A percentile compares a stretch with the other conserved stretches of the same genome.
These are phyloP conservation scores for Yarrowia divulgata DNA, from an alignment of 805 yeast genomes.

Conservation along the genomic window DNA sequence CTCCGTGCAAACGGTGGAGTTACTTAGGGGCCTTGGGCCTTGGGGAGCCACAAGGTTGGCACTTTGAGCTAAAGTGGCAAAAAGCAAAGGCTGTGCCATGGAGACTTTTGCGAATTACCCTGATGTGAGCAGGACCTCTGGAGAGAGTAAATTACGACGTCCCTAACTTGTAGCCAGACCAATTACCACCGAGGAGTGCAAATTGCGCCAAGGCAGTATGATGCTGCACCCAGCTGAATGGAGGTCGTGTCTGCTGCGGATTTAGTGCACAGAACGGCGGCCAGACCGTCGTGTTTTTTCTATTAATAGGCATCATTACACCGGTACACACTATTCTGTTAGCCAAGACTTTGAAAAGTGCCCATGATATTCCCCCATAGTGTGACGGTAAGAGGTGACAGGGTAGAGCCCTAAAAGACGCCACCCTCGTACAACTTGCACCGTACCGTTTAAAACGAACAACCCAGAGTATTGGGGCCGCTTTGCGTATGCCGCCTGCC, in stretches of 20 bases:
- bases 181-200: not conserved
- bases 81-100: not conserved
- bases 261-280: conserved; percentile 10
- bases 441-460: not conserved
- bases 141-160: not conserved
- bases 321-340: too few relatives aligned
- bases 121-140: too few relatives aligned
- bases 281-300: not conserved
- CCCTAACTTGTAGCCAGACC: not conserved
- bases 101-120: not conserved
- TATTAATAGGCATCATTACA: not conserved
- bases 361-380: not conserved
- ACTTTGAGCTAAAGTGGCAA: not conserved
- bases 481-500: conserved; percentile 9
- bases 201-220: conserved; percentile 12
- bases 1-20: not conserved
- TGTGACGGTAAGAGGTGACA: not conserved
- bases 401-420: not conserved
- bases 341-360: not conserved
- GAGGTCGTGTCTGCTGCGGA: not conserved
- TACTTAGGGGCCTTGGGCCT: not conserved
- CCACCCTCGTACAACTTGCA: not conserved
- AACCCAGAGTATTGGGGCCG: not conserved
- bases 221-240: conserved; percentile 4
- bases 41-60: not conserved